These are phyloP conservation scores for Cadophora luteo-olivacea DNA, from an alignment of 2,329 filamentous ascomycete species.

Conservation along the genomic window DNA sequence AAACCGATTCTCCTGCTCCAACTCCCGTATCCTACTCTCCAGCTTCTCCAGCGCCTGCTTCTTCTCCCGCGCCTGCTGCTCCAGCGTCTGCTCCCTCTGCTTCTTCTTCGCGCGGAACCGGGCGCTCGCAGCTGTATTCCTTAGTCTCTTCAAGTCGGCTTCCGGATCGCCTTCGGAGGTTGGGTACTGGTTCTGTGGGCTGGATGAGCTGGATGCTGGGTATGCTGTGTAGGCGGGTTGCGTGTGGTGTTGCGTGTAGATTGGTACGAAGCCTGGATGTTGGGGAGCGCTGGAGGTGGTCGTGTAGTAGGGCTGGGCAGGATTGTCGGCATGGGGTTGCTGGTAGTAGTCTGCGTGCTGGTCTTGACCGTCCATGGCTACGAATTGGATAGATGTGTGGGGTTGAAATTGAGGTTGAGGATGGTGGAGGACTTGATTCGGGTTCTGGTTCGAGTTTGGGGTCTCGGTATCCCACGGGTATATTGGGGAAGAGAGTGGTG, in stretches of 20 bases:
- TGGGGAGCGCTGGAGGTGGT: neutral
- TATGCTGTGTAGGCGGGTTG: neutral
- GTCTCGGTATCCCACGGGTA: constrained; percentile 7
- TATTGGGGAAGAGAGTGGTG: neutral
- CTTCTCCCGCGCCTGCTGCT: constrained; percentile 81
- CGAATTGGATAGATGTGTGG: neutral
- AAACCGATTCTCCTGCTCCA: constrained; percentile 83
- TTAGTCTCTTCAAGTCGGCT: constrained; percentile 66
- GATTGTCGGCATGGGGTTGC: neutral
- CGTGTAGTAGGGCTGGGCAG: constrained; percentile 3
- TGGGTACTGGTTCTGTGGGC: neutral
- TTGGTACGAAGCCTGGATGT: neutral
- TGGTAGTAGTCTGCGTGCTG: constrained; percentile 15
- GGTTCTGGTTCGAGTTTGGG: neutral
- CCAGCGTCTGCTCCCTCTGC: constrained; percentile 84
- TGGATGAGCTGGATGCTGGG: neutral
- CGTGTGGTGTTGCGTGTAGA: constrained; percentile 12
- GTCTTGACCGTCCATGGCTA: constrained; percentile 15
- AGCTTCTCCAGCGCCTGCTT: constrained; percentile 76
- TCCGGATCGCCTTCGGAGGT: constrained; percentile 15
- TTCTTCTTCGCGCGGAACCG: constrained; percentile 96
- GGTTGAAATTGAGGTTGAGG: neutral
- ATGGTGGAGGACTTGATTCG: neutral
- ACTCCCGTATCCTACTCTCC: constrained; percentile 73
- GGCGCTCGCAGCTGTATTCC: constrained; percentile 87